phyloP scores from a whole-genome alignment of 345 rosid genomes.

The thale cress (Arabidopsis thaliana) region DNA sequence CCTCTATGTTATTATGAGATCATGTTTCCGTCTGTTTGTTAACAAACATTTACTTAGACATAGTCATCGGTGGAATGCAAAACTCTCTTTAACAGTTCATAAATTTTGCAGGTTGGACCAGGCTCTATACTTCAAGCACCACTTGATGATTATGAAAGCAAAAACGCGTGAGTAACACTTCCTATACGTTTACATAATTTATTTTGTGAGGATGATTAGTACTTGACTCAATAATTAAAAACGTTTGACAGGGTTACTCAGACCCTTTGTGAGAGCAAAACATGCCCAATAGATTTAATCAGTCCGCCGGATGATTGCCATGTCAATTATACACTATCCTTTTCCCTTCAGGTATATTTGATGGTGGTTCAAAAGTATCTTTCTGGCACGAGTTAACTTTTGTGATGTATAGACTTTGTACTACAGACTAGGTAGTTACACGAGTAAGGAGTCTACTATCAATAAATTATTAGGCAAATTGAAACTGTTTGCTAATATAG shows the following conservation, averaged over 20 bases:
- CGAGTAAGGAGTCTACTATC: slow-evolving; percentile 11
- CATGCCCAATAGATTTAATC: slow-evolving; percentile 89
- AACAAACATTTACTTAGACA: slow-evolving; percentile 15
- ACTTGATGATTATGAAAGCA: slow-evolving; percentile 68
- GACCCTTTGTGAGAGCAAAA: slow-evolving; percentile 72
- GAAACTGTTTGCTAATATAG: slow-evolving; percentile 25
- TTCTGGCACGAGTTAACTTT: slow-evolving; percentile 10
- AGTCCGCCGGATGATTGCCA: slow-evolving; percentile 99
- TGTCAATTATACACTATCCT: slow-evolving; percentile 89
- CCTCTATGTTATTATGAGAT: slow-evolving; percentile 23
- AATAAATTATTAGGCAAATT: slow-evolving; percentile 14
- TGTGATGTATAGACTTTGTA: slow-evolving; percentile 23
- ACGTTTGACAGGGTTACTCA: slow-evolving; percentile 67
- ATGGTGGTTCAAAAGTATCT: slow-evolving; percentile 29
- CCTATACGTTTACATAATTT: slow-evolving; percentile 28
- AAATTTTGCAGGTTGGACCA: slow-evolving; percentile 74
- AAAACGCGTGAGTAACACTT: slow-evolving; percentile 81
- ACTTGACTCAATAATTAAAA: slow-evolving; percentile 12
- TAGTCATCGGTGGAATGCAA: slow-evolving; percentile 24
- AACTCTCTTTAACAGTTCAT: slow-evolving; percentile 31
- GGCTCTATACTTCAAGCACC: slow-evolving; percentile 94
- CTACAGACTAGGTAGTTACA: background rate
- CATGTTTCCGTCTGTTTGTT: slow-evolving; percentile 28
- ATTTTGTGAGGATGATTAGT: slow-evolving; percentile 12
- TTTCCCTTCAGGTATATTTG: slow-evolving; percentile 82